Evolutionary conservation across 23 red algal genomes (phyloP), one percentile per base, ranked within the genome.

Genomic region (Chondrus crispus): DNA sequence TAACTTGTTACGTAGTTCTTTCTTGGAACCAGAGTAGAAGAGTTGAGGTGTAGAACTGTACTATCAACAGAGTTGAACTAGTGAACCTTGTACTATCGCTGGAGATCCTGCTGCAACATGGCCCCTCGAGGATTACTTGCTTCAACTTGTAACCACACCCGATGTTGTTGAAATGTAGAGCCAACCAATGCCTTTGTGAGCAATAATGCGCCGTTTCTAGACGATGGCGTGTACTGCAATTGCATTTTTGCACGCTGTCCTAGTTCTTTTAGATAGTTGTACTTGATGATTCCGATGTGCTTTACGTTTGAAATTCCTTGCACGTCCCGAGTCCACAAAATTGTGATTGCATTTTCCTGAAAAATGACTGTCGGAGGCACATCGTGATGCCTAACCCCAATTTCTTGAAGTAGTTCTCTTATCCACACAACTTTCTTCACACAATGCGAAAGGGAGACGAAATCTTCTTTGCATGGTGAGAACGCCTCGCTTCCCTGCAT

Each of bases 391-490:
- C 20, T 2, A 5, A 84, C 4, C 22, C 24, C 10, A 3, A 84
- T 14, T 5, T 84, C 80, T 63, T 44, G 2, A 36, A 35, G 16
- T 4, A 84, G 35, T 18, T 84, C 51, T 63, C 42, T 24, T 12
- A 84, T 26, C 80, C 80, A 84, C 16, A 16, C 5, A 7, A 62
- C 12, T 41, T 84, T 66, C 3, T 50, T 8, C 3, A 84, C 52
- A 33, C 80, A 52, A 11, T 84, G 51, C 13, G 80, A 84, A 4
- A 84, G 24, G 24, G 80, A 28, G 38, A 22, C 36, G 24, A 84
- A 84, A 62, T 84, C 80, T 3, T 49, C 80, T 66, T 84, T 55
- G 32, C 49, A 84, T 52, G 80, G 58, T 10, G 80, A 84, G 11
- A 66, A n/a, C 7, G 80, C 47, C 46, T 47, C 38, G 16, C 51